Evolutionary conservation across 306 rosid genomes (phyloP).

Genomic region (Vigna mungo): DNA sequence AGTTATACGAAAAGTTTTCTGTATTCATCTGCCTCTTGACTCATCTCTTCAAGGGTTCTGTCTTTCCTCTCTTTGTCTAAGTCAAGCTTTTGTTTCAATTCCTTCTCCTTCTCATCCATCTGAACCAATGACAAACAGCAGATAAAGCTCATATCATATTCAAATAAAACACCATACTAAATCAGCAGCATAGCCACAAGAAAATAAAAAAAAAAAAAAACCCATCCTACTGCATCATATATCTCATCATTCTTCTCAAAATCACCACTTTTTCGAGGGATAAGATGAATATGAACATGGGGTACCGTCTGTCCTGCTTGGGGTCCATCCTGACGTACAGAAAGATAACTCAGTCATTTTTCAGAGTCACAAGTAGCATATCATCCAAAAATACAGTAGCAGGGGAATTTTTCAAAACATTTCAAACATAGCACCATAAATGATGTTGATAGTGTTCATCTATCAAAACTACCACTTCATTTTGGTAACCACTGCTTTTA

Average conservation of each 20-base stretch:
- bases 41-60: constrained; percentile 79
- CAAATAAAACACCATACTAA: not conserved
- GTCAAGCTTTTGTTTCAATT: constrained; percentile 77
- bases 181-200: constrained; percentile 26
- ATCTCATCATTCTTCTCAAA: constrained; percentile 88
- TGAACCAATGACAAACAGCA: constrained; percentile 46
- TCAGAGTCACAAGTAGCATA: constrained; percentile 4
- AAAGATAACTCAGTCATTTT: constrained; percentile 40
- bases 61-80: constrained; percentile 84
- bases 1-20: constrained; percentile 67
- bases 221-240: constrained; percentile 77
- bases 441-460: not conserved
- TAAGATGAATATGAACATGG: constrained; percentile 89
- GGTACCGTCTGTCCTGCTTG: constrained; percentile 94
- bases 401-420: not conserved
- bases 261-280: constrained; percentile 81
- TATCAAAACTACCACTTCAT: not conserved
- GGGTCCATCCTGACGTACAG: constrained; percentile 81
- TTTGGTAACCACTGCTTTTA: not conserved
- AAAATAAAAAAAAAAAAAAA: constrained; percentile 1
- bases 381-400: constrained; percentile 11
- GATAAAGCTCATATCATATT: constrained; percentile 16
- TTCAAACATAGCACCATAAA: not conserved
- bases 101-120: constrained; percentile 87
- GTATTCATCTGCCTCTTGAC: constrained; percentile 82